A percentile compares a stretch with the other conserved stretches of the same genome.
Evolutionary conservation across 2,329 filamentous ascomycete genomes (phyloP).

Genomic region (Sporothrix brunneoviolacea): DNA sequence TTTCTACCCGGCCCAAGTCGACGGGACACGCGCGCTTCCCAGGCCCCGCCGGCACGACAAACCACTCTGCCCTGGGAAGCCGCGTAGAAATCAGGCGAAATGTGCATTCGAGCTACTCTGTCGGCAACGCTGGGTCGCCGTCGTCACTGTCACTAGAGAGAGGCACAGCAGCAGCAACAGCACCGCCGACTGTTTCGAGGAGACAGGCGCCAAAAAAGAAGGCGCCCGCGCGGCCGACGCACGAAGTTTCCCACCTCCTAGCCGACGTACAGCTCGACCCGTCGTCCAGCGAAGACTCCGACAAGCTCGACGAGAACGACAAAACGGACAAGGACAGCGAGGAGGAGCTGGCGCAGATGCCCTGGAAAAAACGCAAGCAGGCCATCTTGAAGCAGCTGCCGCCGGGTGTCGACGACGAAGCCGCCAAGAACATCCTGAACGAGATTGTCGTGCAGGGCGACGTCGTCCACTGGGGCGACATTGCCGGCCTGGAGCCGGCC

Average conservation of each 20-base stretch:
- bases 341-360: background rate
- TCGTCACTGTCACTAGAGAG: constrained; percentile 3
- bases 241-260: constrained; percentile 15
- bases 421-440: constrained; percentile 88
- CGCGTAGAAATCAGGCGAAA: constrained; percentile 15
- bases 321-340: constrained; percentile 6
- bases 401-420: constrained; percentile 69
- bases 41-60: background rate
- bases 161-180: background rate
- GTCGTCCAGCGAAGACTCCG: constrained; percentile 17
- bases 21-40: constrained; percentile 6
- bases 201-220: constrained; percentile 8
- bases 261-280: constrained; percentile 16
- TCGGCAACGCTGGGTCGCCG: background rate
- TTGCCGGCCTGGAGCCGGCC: constrained; percentile 82
- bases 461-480: constrained; percentile 89
- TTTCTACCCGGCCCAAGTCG: constrained; percentile 5
- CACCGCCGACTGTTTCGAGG: background rate
- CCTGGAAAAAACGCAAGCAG: constrained; percentile 57
- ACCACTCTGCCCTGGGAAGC: background rate
- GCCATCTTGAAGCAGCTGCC: constrained; percentile 71
- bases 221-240: background rate
- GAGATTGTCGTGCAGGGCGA: constrained; percentile 94
- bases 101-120: constrained; percentile 14
- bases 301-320: constrained; percentile 12